phyloP scores from a whole-genome alignment of 2,329 filamentous ascomycete species.

The Onygena corvina region DNA sequence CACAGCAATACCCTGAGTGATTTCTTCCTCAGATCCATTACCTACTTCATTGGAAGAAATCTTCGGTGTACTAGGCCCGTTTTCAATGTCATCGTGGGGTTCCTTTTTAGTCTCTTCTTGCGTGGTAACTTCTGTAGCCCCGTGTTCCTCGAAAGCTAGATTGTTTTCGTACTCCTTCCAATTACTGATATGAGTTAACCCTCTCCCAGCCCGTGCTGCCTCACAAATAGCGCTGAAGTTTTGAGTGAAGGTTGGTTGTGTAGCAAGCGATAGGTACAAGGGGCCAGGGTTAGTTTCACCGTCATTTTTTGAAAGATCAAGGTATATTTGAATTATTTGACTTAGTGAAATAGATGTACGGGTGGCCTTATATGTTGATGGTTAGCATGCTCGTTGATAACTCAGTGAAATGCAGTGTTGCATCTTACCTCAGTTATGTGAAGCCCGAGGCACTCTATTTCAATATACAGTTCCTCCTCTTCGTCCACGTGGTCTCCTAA shows the following conservation, averaged over 20 bases:
- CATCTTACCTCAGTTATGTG: constrained; percentile 44
- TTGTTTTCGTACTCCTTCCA: constrained; percentile 16
- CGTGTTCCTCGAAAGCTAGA: background rate
- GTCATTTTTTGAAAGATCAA: constrained; percentile 49
- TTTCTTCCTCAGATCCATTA: constrained; percentile 22
- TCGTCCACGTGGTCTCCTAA: constrained; percentile 44
- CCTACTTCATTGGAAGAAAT: constrained; percentile 15
- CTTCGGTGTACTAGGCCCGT: background rate
- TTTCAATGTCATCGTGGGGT: background rate
- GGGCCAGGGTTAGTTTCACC: constrained; percentile 41
- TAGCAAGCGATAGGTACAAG: constrained; percentile 46
- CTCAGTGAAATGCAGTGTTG: constrained; percentile 17
- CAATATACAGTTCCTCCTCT: constrained; percentile 46
- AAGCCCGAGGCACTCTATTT: constrained; percentile 44
- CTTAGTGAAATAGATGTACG: constrained; percentile 36
- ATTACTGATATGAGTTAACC: constrained; percentile 35
- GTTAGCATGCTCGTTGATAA: background rate
- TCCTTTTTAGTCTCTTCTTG: constrained; percentile 9
- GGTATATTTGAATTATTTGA: constrained; percentile 48
- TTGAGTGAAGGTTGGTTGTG: constrained; percentile 42
- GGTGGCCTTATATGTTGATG: constrained; percentile 29
- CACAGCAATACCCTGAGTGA: background rate
- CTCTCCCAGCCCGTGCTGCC: constrained; percentile 46
- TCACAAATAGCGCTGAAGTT: constrained; percentile 42
- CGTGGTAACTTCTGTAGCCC: background rate